Evolutionary conservation across 2,329 filamentous ascomycete genomes (phyloP).

Genomic region (Xenoacremonium recifei): DNA sequence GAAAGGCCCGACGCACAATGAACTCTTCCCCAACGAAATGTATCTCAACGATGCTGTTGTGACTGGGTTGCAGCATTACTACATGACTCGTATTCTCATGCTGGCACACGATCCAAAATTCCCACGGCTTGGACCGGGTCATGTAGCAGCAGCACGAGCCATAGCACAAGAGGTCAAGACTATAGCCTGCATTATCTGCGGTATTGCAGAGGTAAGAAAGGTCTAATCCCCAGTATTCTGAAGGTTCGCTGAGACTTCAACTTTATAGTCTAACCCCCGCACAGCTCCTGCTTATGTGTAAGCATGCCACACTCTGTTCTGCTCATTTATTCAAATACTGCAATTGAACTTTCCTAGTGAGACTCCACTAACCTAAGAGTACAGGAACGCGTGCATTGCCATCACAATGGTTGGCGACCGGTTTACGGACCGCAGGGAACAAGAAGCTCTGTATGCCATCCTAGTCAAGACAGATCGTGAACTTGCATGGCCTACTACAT

Average conservation of each 20-base stretch:
- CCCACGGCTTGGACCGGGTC: slow-evolving; percentile 24
- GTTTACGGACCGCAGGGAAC: slow-evolving; percentile 35
- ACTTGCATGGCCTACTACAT: slow-evolving; percentile 27
- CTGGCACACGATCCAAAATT: slow-evolving; percentile 26
- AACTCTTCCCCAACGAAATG: slow-evolving; percentile 19
- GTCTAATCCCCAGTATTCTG: too few species aligned
- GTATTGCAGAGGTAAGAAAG: slow-evolving; percentile 25
- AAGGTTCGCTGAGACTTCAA: background rate
- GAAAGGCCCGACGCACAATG: slow-evolving; percentile 9
- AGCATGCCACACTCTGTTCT: too few species aligned
- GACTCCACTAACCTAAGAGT: background rate
- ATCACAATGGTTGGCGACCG: slow-evolving; percentile 36
- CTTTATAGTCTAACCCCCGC: slow-evolving; percentile 19
- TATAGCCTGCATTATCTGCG: slow-evolving; percentile 26
- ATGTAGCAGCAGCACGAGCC: slow-evolving; percentile 18
- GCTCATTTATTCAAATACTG: too few species aligned
- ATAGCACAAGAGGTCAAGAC: slow-evolving; percentile 29
- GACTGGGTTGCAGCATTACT: slow-evolving; percentile 26
- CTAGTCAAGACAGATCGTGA: slow-evolving; percentile 30
- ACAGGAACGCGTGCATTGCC: slow-evolving; percentile 26
- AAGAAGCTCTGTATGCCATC: slow-evolving; percentile 35
- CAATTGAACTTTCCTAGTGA: background rate
- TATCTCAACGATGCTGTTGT: slow-evolving; percentile 29
- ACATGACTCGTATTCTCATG: slow-evolving; percentile 25
- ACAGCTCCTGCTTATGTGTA: slow-evolving; percentile 22